These are phyloP conservation scores for Neophaeococcomyces aloes DNA, from an alignment of 2,329 filamentous ascomycete species.

Conservation along the genomic window DNA sequence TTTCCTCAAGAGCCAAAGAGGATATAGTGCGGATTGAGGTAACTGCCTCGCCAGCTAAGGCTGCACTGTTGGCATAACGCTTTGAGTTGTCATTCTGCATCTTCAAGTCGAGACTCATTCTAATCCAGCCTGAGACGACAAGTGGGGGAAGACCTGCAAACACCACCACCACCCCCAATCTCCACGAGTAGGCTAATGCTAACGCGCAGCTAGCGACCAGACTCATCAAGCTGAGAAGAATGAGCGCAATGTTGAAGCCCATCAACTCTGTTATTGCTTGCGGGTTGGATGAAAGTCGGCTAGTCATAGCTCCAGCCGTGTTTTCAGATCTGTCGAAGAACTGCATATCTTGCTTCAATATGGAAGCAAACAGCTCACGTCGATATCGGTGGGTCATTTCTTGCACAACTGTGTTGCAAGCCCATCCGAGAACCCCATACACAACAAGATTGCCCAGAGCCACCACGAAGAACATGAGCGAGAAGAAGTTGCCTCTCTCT, in stretches of 20 bases:
- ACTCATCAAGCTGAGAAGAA: conserved; percentile 39
- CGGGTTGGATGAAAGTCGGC: conserved; percentile 22
- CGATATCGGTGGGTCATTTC: conserved; percentile 15
- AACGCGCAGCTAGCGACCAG: conserved; percentile 37
- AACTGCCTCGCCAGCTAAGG: conserved; percentile 10
- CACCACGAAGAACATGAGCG: conserved; percentile 62
- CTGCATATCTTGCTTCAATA: conserved; percentile 24
- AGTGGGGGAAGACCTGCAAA: conserved; percentile 38
- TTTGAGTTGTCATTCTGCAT: conserved; percentile 37
- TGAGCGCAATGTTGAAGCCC: conserved; percentile 39
- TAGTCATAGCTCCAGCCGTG: conserved; percentile 24
- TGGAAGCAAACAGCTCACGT: conserved; percentile 47
- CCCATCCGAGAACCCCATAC: conserved; percentile 25
- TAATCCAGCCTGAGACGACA: conserved; percentile 35
- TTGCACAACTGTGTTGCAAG: conserved; percentile 15
- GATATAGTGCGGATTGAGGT: conserved; percentile 9
- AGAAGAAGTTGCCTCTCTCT: conserved; percentile 63
- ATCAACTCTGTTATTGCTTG: conserved; percentile 39
- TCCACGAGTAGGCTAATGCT: conserved; percentile 39
- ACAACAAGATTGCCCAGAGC: conserved; percentile 59
- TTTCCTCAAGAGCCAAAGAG: conserved; percentile 7
- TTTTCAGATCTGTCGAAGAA: conserved; percentile 28
- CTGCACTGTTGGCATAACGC: conserved; percentile 35
- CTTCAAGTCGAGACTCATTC: conserved; percentile 39
- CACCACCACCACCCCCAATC: conserved; percentile 38